Percentiles rank a stretch among this genome's conserved stretches.
phyloP scores from a whole-genome alignment of 345 rosid species.

The Raphanus raphanistrum region DNA sequence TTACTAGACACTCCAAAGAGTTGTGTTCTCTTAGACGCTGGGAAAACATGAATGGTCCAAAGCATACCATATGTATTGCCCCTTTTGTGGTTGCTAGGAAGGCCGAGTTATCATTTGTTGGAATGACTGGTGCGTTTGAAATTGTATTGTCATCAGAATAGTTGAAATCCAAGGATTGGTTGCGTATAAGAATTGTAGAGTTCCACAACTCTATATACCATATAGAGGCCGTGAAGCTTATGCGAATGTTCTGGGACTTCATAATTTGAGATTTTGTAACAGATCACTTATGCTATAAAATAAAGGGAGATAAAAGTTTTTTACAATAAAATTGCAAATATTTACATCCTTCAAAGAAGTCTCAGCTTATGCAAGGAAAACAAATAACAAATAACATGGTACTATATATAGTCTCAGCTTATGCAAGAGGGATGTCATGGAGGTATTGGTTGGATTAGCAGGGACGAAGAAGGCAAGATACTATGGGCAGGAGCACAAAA shows the following conservation, averaged over 20 bases:
- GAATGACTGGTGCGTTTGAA: not conserved
- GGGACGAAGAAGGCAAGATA: no score
- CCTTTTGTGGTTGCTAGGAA: not conserved
- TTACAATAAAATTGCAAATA: slow-evolving; percentile 20
- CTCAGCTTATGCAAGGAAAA: slow-evolving; percentile 14
- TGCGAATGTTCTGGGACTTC: not conserved
- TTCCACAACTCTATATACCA: not conserved
- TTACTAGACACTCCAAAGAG: not conserved
- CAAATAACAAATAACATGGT: slow-evolving; percentile 1
- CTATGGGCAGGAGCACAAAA: no score
- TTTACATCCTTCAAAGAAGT: slow-evolving; percentile 31
- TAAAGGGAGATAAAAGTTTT: not conserved
- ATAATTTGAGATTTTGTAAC: not conserved
- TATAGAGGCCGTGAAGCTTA: not conserved
- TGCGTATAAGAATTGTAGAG: not conserved
- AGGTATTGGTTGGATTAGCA: no score
- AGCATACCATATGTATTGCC: not conserved
- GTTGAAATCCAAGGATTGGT: not conserved
- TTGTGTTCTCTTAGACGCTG: not conserved
- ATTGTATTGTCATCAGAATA: not conserved
- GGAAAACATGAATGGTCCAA: not conserved
- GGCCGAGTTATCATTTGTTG: not conserved
- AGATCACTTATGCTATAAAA: not conserved
- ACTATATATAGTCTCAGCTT: no score
- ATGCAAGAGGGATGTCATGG: no score